Conservation (phyloP, 495 filamentous ascomycete species). For the Xylaria grammica region DNA sequence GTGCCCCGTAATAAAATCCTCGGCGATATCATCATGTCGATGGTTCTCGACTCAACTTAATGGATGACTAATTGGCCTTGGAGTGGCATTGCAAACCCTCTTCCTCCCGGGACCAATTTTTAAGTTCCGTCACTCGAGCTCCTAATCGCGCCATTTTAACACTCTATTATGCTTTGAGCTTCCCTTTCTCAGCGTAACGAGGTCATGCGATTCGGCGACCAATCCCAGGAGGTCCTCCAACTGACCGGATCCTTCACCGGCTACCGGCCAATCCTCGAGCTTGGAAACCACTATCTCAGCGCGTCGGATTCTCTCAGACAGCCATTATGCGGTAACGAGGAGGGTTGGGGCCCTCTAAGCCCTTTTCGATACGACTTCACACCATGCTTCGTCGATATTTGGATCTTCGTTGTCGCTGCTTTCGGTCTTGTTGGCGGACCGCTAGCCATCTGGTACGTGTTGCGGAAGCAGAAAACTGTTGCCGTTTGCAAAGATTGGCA, state of each 20-base stretch:
- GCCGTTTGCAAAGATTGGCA: conserved; percentile 87
- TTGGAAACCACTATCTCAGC: conserved; percentile 53
- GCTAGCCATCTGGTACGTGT: conserved; percentile 73
- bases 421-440: conserved; percentile 79
- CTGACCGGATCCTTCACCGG: conserved; percentile 60
- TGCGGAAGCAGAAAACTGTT: conserved; percentile 63
- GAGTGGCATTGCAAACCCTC: neutral
- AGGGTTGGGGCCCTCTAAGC: conserved; percentile 96
- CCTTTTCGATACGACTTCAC: conserved; percentile 87
- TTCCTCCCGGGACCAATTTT: neutral
- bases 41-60: neutral
- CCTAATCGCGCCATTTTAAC: conserved; percentile 35
- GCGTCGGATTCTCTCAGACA: conserved; percentile 54
- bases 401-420: conserved; percentile 74
- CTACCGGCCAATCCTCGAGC: conserved; percentile 45
- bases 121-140: conserved; percentile 33
- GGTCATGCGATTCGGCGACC: conserved; percentile 40
- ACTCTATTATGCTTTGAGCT: conserved; percentile 37
- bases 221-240: conserved; percentile 51
- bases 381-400: conserved; percentile 92
- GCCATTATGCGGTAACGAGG: conserved; percentile 80
- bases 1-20: conserved; percentile 20
- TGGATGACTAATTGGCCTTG: conserved; percentile 23
- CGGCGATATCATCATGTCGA: conserved; percentile 27
- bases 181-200: conserved; percentile 27